Conservation (phyloP, 2,329 filamentous ascomycete genomes). For the Rugonectria rugulosa region DNA sequence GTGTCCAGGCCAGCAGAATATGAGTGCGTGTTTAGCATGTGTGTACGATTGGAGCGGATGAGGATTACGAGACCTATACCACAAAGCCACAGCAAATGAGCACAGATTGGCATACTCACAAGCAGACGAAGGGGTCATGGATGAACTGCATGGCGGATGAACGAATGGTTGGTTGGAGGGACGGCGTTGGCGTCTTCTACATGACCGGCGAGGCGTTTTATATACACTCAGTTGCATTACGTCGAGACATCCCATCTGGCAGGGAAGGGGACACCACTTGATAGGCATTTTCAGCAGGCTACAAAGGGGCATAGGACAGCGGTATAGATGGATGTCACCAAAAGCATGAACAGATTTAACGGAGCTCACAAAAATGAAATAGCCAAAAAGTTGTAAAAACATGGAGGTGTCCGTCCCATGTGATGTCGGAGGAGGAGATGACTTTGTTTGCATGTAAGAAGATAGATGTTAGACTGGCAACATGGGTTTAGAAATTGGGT, state of each 20-base stretch:
- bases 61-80: slow-evolving; percentile 30
- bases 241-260: slow-evolving; percentile 34
- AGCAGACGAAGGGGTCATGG: slow-evolving; percentile 22
- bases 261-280: slow-evolving; percentile 29
- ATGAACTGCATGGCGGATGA: slow-evolving; percentile 22
- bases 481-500: background rate
- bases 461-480: background rate
- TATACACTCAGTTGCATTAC: slow-evolving; percentile 38
- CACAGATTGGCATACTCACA: slow-evolving; percentile 33
- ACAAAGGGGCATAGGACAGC: slow-evolving; percentile 35
- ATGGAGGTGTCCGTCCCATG: background rate
- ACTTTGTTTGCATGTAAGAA: background rate
- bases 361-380: slow-evolving; percentile 40
- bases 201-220: slow-evolving; percentile 39
- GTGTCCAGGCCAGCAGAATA: slow-evolving; percentile 25
- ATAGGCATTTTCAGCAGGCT: slow-evolving; percentile 35
- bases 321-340: slow-evolving; percentile 39
- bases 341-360: slow-evolving; percentile 41
- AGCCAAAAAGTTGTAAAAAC: slow-evolving; percentile 37
- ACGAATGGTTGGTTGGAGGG: slow-evolving; percentile 31
- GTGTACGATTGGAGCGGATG: slow-evolving; percentile 35
- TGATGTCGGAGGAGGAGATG: background rate
- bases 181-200: slow-evolving; percentile 41
- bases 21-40: slow-evolving; percentile 30
- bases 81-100: slow-evolving; percentile 26